Evolutionary conservation across 371 early-diverging fungal species (phyloP).

Genomic region (Zychaea mexicana): DNA sequence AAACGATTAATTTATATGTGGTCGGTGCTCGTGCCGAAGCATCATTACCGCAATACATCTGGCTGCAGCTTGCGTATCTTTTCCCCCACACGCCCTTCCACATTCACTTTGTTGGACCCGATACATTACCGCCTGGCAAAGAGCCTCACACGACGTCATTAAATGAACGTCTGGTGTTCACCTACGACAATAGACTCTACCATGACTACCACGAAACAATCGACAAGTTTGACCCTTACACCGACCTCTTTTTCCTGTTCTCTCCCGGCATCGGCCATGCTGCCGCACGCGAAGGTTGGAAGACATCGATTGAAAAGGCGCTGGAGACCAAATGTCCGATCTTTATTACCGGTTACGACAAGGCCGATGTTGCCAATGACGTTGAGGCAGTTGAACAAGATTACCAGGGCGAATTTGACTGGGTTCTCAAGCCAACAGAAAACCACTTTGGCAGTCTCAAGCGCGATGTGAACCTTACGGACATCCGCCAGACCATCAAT

Average conservation of each 20-base stretch:
- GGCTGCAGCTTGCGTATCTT: slow-evolving; percentile 76
- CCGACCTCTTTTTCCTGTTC: slow-evolving; percentile 82
- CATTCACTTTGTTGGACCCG: slow-evolving; percentile 84
- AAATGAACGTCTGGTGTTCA: slow-evolving; percentile 54
- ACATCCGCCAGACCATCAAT: slow-evolving; percentile 72
- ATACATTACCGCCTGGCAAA: slow-evolving; percentile 64
- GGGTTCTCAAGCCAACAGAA: slow-evolving; percentile 72
- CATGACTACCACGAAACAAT: slow-evolving; percentile 53
- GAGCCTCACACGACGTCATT: slow-evolving; percentile 45
- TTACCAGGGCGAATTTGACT: slow-evolving; percentile 69
- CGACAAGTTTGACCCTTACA: slow-evolving; percentile 76
- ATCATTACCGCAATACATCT: slow-evolving; percentile 77
- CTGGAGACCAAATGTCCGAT: slow-evolving; percentile 83
- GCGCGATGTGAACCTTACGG: slow-evolving; percentile 74
- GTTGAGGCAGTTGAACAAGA: slow-evolving; percentile 63
- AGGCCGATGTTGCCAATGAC: slow-evolving; percentile 68
- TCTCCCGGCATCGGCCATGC: slow-evolving; percentile 80
- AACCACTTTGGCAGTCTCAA: slow-evolving; percentile 78
- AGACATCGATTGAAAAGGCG: slow-evolving; percentile 67
- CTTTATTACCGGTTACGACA: slow-evolving; percentile 80
- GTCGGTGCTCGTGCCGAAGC: slow-evolving; percentile 83
- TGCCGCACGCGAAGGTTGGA: slow-evolving; percentile 69
- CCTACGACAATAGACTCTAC: slow-evolving; percentile 49
- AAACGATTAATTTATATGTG: slow-evolving; percentile 73
- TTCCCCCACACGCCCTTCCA: slow-evolving; percentile 81